Conservation (phyloP, 495 filamentous ascomycete species). For the Astrothelium macrocarpum region DNA sequence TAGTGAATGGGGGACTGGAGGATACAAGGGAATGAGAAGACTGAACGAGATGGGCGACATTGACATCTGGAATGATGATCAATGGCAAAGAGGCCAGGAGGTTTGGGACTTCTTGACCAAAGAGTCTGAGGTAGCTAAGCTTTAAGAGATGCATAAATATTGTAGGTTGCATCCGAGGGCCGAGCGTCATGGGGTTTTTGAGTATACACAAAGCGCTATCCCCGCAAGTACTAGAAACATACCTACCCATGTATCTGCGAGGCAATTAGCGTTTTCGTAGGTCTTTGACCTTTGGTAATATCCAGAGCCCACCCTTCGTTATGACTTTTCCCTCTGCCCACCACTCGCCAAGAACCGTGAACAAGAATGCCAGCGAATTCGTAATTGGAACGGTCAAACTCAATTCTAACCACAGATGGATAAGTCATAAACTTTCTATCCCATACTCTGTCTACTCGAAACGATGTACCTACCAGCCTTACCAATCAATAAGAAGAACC, state of each 20-base stretch:
- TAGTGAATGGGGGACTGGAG: slow-evolving; percentile 34
- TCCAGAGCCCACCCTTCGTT: slow-evolving; percentile 49
- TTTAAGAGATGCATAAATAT: slow-evolving; percentile 2
- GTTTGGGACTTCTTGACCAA: slow-evolving; percentile 37
- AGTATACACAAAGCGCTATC: slow-evolving; percentile 76
- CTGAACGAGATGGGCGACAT: slow-evolving; percentile 39
- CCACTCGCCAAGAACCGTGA: slow-evolving; percentile 93
- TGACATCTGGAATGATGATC: slow-evolving; percentile 36
- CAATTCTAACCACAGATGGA: slow-evolving; percentile 48
- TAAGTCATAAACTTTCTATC: too few relatives aligned
- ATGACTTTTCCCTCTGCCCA: slow-evolving; percentile 87
- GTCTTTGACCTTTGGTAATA: not conserved
- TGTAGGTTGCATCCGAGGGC: not conserved
- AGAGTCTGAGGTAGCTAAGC: slow-evolving; percentile 8
- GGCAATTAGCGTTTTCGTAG: slow-evolving; percentile 1
- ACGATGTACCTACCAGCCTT: slow-evolving; percentile 59
- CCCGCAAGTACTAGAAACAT: slow-evolving; percentile 73
- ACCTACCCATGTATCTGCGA: slow-evolving; percentile 74
- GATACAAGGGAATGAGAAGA: slow-evolving; percentile 35
- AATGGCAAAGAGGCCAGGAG: slow-evolving; percentile 39
- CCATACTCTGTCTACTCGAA: too few relatives aligned
- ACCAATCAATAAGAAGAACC: slow-evolving; percentile 95
- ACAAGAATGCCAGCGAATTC: slow-evolving; percentile 88
- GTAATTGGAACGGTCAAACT: slow-evolving; percentile 91
- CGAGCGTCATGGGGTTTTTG: slow-evolving; percentile 19